Evolutionary conservation across 202 grass and related monocot genomes (phyloP).

Genomic region (Panicum hallii): DNA sequence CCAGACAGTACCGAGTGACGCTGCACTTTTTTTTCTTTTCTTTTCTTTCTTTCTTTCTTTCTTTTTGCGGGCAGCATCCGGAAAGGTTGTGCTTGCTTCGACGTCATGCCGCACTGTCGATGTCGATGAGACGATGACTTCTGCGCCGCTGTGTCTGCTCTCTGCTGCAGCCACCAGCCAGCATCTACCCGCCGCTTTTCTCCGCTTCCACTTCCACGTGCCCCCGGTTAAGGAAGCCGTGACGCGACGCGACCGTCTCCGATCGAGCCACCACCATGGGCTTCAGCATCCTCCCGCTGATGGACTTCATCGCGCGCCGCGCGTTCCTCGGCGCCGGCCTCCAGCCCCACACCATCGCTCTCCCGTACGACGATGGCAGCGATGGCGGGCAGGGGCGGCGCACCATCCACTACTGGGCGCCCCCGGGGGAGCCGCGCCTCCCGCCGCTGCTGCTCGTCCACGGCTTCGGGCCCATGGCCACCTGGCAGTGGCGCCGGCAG

Average conservation of each 20-base stretch:
- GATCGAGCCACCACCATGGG: neutral
- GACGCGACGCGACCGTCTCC: neutral
- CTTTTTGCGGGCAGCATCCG: neutral
- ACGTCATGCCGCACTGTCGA: neutral
- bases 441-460: slow-evolving; percentile 54
- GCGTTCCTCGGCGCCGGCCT: slow-evolving; percentile 45
- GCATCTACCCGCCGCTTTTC: neutral
- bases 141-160: neutral
- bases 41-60: no score
- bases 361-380: neutral
- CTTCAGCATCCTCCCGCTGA: slow-evolving; percentile 39
- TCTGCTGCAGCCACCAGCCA: neutral
- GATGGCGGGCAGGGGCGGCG: neutral
- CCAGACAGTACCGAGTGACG: neutral
- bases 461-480: slow-evolving; percentile 54
- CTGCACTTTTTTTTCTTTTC: neutral
- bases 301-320: slow-evolving; percentile 38
- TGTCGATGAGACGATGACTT: no score
- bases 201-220: neutral
- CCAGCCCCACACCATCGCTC: slow-evolving; percentile 18
- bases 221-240: neutral
- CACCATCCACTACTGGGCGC: slow-evolving; percentile 49
- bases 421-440: slow-evolving; percentile 40
- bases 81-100: neutral
- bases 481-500: slow-evolving; percentile 58